These are phyloP conservation scores for Psilocybe tampanensis DNA, from an alignment of 768 basidiomycete genomes.

Conservation along the genomic window DNA sequence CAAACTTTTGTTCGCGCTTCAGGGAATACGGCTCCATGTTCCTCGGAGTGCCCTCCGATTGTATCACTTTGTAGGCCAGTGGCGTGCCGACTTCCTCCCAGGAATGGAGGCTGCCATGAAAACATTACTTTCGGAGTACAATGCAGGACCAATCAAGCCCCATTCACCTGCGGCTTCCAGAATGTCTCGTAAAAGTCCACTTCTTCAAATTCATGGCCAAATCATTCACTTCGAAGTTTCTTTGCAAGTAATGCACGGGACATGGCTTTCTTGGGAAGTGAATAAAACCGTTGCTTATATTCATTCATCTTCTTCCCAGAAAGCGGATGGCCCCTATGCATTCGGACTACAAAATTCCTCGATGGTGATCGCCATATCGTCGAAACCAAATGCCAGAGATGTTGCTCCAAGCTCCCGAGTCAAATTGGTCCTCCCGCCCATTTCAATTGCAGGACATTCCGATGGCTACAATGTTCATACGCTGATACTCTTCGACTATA, in stretches of 20 bases:
- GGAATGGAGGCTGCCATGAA: conserved; percentile 70
- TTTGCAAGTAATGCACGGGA: conserved; percentile 86
- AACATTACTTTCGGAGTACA: conserved; percentile 65
- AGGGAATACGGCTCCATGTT: conserved; percentile 55
- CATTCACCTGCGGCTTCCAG: conserved; percentile 32
- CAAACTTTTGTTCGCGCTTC: conserved; percentile 47
- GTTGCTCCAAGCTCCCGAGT: conserved; percentile 48
- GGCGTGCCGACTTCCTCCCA: conserved; percentile 80
- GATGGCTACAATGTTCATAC: conserved; percentile 52
- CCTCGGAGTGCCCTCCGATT: conserved; percentile 82
- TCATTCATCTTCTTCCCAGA: conserved; percentile 36
- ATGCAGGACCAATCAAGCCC: conserved; percentile 39
- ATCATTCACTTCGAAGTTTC: conserved; percentile 56
- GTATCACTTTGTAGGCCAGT: conserved; percentile 80
- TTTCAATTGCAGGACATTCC: conserved; percentile 63
- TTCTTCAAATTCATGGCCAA: conserved; percentile 54
- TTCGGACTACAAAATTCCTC: conserved; percentile 71
- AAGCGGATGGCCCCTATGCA: conserved; percentile 35
- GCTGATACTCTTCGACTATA: conserved; percentile 64
- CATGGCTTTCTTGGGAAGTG: conserved; percentile 81
- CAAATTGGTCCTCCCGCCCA: conserved; percentile 65
- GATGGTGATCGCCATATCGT: conserved; percentile 61
- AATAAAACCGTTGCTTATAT: conserved; percentile 51
- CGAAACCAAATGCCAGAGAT: conserved; percentile 40
- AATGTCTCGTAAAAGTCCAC: conserved; percentile 26